A percentile compares a stretch with the other conserved stretches of the same genome.
Conservation (phyloP, 2,329 filamentous ascomycete genomes). For the Teratosphaeria pseudoeucalypti region DNA sequence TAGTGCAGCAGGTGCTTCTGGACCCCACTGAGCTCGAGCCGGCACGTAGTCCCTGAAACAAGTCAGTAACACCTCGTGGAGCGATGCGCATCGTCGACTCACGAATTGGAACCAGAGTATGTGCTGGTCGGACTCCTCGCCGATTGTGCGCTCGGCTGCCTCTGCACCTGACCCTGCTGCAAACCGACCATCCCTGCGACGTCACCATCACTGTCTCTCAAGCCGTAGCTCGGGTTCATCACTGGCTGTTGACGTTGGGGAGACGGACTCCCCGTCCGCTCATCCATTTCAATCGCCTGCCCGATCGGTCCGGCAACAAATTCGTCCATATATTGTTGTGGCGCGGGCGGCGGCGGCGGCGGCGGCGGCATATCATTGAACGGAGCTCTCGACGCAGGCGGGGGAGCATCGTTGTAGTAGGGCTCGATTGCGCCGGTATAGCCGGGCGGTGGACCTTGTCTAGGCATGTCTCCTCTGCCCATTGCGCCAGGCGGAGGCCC, state of each 20-base stretch:
- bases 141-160: conserved; percentile 52
- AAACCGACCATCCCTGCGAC: conserved; percentile 64
- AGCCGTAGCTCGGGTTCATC: conserved; percentile 24
- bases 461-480: conserved; percentile 14
- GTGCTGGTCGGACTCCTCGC: conserved; percentile 57
- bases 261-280: conserved; percentile 46
- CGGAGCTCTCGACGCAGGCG: conserved; percentile 2
- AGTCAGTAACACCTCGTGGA: neutral
- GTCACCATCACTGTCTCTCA: conserved; percentile 57
- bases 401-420: conserved; percentile 11
- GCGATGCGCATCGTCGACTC: conserved; percentile 30
- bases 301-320: conserved; percentile 36
- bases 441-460: conserved; percentile 17
- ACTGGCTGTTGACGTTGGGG: conserved; percentile 9
- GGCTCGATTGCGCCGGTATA: conserved; percentile 13
- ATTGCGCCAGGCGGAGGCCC: conserved; percentile 17
- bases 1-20: conserved; percentile 4
- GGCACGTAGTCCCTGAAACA: conserved; percentile 31
- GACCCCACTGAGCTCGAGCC: conserved; percentile 37
- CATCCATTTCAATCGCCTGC: conserved; percentile 73
- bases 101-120: conserved; percentile 57
- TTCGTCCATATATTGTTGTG: conserved; percentile 18
- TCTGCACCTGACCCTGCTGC: conserved; percentile 46
- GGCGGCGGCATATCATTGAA: neutral
- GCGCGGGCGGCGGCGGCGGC: conserved; percentile 12